Conservation (phyloP, 2,329 filamentous ascomycete species). For the Phoma sp. region DNA sequence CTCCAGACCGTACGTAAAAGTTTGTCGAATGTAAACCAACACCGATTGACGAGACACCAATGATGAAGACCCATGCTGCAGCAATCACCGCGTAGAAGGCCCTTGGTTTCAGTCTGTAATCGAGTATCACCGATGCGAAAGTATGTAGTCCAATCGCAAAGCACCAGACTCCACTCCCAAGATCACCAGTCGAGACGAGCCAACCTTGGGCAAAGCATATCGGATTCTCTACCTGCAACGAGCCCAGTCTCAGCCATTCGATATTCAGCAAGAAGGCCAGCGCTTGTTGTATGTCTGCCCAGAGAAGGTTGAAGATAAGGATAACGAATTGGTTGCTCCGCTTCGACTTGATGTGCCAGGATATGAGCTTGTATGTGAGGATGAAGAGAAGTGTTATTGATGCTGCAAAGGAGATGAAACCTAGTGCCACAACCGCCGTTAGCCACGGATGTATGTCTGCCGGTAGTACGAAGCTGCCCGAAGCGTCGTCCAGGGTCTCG, state of each 20-base stretch:
- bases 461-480: conserved; percentile 43
- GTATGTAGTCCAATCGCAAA: conserved; percentile 71
- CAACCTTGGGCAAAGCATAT: conserved; percentile 72
- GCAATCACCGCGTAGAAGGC: conserved; percentile 59
- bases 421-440: conserved; percentile 55
- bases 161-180: conserved; percentile 72
- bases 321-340: conserved; percentile 69
- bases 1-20: conserved; percentile 68
- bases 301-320: conserved; percentile 71
- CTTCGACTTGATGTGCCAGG: conserved; percentile 46
- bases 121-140: conserved; percentile 66
- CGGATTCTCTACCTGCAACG: conserved; percentile 60
- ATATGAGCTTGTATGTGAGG: conserved; percentile 56
- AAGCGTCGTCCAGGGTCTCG: conserved; percentile 33
- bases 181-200: conserved; percentile 70
- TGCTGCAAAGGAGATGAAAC: conserved; percentile 55
- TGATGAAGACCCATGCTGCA: conserved; percentile 65
- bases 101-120: conserved; percentile 59
- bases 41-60: conserved; percentile 62
- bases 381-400: conserved; percentile 53
- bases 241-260: conserved; percentile 62
- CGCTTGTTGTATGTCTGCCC: conserved; percentile 72
- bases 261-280: conserved; percentile 69
- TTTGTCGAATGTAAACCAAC: conserved; percentile 52
- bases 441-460: conserved; percentile 50